phyloP scores from a whole-genome alignment of 2,329 filamentous ascomycete species.

The Calonectria pseudoreteaudii region DNA sequence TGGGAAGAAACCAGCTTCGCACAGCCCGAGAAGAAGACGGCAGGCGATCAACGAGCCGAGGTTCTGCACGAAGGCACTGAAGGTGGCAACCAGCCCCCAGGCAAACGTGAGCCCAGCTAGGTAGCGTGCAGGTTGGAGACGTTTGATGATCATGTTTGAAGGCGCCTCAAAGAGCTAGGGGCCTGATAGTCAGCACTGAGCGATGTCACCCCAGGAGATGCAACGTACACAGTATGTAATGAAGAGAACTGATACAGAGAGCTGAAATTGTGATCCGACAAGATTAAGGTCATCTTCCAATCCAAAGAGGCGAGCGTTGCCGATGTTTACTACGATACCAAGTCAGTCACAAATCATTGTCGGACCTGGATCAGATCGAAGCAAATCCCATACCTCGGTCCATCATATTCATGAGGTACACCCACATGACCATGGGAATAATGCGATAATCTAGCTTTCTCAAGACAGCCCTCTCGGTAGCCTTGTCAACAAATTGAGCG shows the following conservation, averaged over 20 bases:
- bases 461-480: slow-evolving; percentile 36
- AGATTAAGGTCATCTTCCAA: slow-evolving; percentile 68
- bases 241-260: slow-evolving; percentile 58
- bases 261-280: slow-evolving; percentile 67
- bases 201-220: no score
- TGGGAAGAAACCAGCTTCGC: slow-evolving; percentile 63
- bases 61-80: slow-evolving; percentile 57
- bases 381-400: slow-evolving; percentile 43
- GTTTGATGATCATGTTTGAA: slow-evolving; percentile 54
- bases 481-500: slow-evolving; percentile 32
- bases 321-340: slow-evolving; percentile 72
- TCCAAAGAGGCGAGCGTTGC: slow-evolving; percentile 66
- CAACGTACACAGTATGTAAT: slow-evolving; percentile 56
- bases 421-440: slow-evolving; percentile 47
- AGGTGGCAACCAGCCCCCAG: slow-evolving; percentile 58
- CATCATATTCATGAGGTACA: slow-evolving; percentile 52
- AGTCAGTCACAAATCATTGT: not conserved
- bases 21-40: slow-evolving; percentile 49
- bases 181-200: not conserved
- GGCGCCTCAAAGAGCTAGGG: slow-evolving; percentile 52
- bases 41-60: slow-evolving; percentile 60
- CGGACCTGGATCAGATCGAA: rapidly evolving
- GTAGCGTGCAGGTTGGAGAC: slow-evolving; percentile 60
- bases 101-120: slow-evolving; percentile 54
- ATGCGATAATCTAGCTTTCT: slow-evolving; percentile 48